Evolutionary conservation across 2,329 filamentous ascomycete genomes (phyloP).

Genomic region (Xylariaceae sp.): DNA sequence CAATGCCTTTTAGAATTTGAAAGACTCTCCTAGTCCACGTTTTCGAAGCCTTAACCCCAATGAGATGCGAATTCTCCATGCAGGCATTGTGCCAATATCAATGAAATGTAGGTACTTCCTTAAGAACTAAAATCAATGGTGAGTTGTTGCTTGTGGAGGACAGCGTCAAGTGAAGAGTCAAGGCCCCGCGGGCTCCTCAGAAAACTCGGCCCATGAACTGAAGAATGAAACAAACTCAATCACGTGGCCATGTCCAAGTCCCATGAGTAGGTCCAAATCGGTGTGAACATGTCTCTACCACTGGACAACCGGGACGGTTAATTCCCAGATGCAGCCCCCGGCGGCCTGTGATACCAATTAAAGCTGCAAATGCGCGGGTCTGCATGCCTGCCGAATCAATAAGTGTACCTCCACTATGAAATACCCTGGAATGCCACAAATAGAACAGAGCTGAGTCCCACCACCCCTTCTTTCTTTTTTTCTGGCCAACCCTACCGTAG

Average conservation of each 20-base stretch:
- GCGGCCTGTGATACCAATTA: constrained; percentile 11
- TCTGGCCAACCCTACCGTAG: constrained; percentile 10
- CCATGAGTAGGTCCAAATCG: constrained; percentile 6
- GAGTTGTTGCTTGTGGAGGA: constrained; percentile 16
- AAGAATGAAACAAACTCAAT: constrained; percentile 13
- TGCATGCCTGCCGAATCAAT: constrained; percentile 7
- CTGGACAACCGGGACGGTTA: constrained; percentile 2
- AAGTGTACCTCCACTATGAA: constrained; percentile 7
- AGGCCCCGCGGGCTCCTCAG: neutral
- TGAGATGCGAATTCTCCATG: constrained; percentile 33
- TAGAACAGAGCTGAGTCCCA: constrained; percentile 21
- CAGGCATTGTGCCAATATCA: constrained; percentile 27
- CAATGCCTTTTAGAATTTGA: neutral
- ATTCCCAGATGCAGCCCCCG: constrained; percentile 11
- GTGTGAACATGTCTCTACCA: constrained; percentile 3
- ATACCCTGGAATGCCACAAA: constrained; percentile 19
- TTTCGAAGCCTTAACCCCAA: constrained; percentile 27
- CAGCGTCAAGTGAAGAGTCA: neutral
- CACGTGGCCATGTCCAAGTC: constrained; percentile 9
- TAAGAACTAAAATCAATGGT: constrained; percentile 18
- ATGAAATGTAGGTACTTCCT: constrained; percentile 24
- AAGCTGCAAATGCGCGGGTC: constrained; percentile 9
- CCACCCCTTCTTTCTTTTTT: constrained; percentile 13
- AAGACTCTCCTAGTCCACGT: constrained; percentile 1
- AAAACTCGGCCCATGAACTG: constrained; percentile 6